Evolutionary conservation across 495 filamentous ascomycete species (phyloP).

Genomic region (Hyaloscypha bicolor): DNA sequence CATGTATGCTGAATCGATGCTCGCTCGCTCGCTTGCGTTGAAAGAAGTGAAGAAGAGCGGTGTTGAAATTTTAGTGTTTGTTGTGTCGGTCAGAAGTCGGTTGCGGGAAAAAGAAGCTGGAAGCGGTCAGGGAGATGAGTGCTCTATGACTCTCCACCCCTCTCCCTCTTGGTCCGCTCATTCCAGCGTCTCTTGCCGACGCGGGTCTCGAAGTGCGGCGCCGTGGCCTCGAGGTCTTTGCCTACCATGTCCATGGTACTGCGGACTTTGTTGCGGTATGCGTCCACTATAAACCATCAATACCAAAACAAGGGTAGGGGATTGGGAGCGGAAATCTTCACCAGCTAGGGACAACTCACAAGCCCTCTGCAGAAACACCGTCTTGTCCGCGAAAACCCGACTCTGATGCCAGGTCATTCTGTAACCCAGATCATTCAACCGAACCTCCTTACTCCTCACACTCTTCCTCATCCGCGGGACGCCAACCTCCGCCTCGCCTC

Average conservation of each 20-base stretch:
- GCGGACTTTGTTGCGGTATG: constrained; percentile 90
- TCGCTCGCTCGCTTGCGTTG: no score
- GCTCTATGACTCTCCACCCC: not conserved
- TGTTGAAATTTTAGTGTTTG: no score
- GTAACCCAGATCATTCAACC: constrained; percentile 90
- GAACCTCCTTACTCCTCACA: constrained; percentile 74
- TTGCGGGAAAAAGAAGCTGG: no score
- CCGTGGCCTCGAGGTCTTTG: constrained; percentile 68
- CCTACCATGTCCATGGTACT: constrained; percentile 74
- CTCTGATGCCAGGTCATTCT: constrained; percentile 95
- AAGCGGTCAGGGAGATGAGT: not conserved
- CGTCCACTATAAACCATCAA: constrained; percentile 67
- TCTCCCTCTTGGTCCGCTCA: constrained; percentile 53
- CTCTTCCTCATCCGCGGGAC: constrained; percentile 70
- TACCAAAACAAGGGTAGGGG: not conserved
- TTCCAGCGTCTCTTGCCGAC: constrained; percentile 84
- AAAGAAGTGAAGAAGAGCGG: no score
- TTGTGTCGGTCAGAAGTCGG: no score
- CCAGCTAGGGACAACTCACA: constrained; percentile 55
- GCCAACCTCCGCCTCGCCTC: constrained; percentile 64
- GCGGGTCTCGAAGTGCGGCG: constrained; percentile 87
- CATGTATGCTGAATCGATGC: no score
- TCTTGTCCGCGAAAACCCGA: constrained; percentile 79
- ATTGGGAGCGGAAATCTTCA: no score
- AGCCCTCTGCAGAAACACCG: constrained; percentile 88